Conservation (phyloP, 495 filamentous ascomycete species). For the Sporormia fimetaria region DNA sequence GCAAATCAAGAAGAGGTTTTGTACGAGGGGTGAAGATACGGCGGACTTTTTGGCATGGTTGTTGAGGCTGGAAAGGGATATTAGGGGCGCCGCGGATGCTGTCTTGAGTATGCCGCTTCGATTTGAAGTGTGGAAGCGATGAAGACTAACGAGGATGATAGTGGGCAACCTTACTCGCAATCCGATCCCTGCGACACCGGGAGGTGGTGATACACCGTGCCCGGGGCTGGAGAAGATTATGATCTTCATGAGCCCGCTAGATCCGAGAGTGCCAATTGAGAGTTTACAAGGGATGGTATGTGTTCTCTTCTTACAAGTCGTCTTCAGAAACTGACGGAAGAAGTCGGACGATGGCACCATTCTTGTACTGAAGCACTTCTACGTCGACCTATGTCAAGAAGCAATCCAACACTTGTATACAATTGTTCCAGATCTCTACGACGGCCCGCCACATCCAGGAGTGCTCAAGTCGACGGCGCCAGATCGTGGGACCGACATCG, state of each 20-base stretch:
- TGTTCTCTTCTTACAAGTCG: too few relatives aligned
- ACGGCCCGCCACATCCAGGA: not conserved
- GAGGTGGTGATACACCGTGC: constrained; percentile 1
- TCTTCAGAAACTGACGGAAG: too few relatives aligned
- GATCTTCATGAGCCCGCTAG: constrained; percentile 7
- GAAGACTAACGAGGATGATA: not conserved
- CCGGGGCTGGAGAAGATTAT: constrained; percentile 1
- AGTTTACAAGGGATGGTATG: constrained; percentile 1
- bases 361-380: constrained; percentile 17
- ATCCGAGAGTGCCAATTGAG: constrained; percentile 8
- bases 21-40: constrained; percentile 7
- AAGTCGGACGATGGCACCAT: constrained; percentile 13
- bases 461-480: not conserved
- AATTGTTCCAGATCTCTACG: constrained; percentile 14
- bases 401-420: constrained; percentile 9
- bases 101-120: constrained; percentile 6
- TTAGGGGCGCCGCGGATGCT: constrained; percentile 4
- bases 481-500: constrained; percentile 13
- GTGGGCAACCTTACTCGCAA: constrained; percentile 2
- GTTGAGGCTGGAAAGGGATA: constrained; percentile 8
- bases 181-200: constrained; percentile 2
- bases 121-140: not conserved
- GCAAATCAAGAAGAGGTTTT: constrained; percentile 10
- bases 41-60: constrained; percentile 9
- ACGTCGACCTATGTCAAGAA: constrained; percentile 10